These are phyloP conservation scores for Tillandsia leiboldiana DNA, from an alignment of 176 grass and related monocot species.

Conservation along the genomic window DNA sequence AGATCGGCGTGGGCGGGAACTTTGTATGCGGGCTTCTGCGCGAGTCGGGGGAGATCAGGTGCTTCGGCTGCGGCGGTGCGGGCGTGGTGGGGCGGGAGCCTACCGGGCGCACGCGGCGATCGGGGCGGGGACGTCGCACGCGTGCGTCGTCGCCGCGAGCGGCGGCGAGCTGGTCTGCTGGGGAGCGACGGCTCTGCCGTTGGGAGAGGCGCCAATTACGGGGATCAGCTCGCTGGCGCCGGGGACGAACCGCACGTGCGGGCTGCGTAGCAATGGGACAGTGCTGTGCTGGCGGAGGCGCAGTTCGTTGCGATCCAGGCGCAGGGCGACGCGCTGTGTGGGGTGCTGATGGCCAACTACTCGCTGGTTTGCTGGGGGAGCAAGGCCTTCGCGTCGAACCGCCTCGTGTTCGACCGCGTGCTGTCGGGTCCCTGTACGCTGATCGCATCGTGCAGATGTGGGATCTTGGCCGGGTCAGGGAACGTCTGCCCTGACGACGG, in stretches of 20 bases:
- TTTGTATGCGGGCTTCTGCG: conserved; percentile 59
- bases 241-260: too few species aligned
- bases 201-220: conserved; percentile 2
- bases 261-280: conserved; percentile 42
- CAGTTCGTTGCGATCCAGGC: conserved; percentile 66
- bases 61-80: conserved; percentile 50
- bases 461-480: conserved; percentile 56
- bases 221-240: conserved; percentile 45
- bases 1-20: conserved; percentile 50
- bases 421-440: conserved; percentile 52
- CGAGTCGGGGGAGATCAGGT: conserved; percentile 16
- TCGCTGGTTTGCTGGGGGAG: conserved; percentile 86
- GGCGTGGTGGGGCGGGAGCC: conserved; percentile 38
- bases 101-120: conserved; percentile 6
- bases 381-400: conserved; percentile 31
- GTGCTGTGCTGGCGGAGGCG: conserved; percentile 26
- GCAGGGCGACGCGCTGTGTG: conserved; percentile 35
- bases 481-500: conserved; percentile 29
- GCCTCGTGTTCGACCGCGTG: conserved; percentile 44
- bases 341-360: conserved; percentile 62
- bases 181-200: conserved; percentile 29
- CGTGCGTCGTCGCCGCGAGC: conserved; percentile 42
- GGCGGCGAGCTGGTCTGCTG: conserved; percentile 46
- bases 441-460: conserved; percentile 41
- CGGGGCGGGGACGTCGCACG: conserved; percentile 28